phyloP scores from a whole-genome alignment of 345 rosid genomes.

The Psidium friedrichsthalianum region DNA sequence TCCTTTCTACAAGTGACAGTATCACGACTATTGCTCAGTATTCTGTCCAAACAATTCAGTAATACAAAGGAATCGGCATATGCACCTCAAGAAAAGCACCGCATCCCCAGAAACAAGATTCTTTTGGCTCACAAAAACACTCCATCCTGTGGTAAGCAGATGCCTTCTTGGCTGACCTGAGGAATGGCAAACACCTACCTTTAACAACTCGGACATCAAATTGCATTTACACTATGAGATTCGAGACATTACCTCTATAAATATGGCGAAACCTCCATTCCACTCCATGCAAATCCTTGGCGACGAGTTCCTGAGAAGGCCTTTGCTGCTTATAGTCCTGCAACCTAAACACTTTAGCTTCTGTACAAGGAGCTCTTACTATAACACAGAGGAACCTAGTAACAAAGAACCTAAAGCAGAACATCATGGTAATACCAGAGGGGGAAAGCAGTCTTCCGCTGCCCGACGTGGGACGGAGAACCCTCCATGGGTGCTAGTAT shows the following conservation, averaged over 20 bases:
- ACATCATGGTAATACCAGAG: constrained; percentile 32
- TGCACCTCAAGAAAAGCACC: constrained; percentile 79
- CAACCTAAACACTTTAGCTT: neutral
- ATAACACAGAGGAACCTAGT: neutral
- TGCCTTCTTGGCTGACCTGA: constrained; percentile 98
- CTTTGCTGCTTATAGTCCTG: constrained; percentile 86
- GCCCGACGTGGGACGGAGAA: constrained; percentile 89
- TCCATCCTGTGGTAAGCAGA: constrained; percentile 97
- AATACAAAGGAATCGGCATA: neutral
- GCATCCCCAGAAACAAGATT: constrained; percentile 91
- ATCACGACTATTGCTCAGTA: neutral
- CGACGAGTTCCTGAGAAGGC: constrained; percentile 84
- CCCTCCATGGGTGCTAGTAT: constrained; percentile 93
- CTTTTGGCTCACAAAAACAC: constrained; percentile 85
- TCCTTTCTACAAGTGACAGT: neutral
- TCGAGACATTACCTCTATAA: constrained; percentile 50
- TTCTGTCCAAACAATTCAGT: neutral
- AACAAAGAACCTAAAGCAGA: neutral
- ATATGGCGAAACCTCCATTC: constrained; percentile 91
- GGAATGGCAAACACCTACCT: constrained; percentile 7
- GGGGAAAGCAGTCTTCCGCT: constrained; percentile 87
- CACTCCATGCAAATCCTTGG: constrained; percentile 81
- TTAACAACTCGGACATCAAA: neutral
- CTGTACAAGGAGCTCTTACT: neutral
- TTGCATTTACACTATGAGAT: neutral